Percentiles rank a stretch among this genome's conserved stretches.
Conservation (phyloP, 192 early-diverging fungal genomes). For the Podila epigama region DNA sequence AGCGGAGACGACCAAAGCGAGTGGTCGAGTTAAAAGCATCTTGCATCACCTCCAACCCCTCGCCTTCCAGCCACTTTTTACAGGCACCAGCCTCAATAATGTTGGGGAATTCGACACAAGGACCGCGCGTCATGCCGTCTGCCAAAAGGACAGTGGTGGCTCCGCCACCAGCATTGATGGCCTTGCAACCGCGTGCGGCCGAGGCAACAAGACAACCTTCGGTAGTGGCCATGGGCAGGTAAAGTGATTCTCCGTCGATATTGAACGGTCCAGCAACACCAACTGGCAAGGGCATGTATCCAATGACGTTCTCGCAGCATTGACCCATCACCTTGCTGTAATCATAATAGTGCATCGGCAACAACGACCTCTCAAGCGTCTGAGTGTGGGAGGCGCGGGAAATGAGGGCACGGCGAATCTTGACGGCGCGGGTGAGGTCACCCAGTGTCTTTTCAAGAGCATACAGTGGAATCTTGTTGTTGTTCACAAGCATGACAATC, state of each 20-base stretch:
- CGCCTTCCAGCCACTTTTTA: constrained; percentile 77
- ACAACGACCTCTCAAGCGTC: constrained; percentile 65
- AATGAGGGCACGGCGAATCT: constrained; percentile 80
- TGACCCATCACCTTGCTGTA: constrained; percentile 88
- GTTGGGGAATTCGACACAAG: constrained; percentile 86
- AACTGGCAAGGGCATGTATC: constrained; percentile 90
- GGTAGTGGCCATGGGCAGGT: constrained; percentile 96
- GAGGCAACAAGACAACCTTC: constrained; percentile 92
- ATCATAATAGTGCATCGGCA: constrained; percentile 89
- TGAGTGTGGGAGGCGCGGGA: constrained; percentile 71
- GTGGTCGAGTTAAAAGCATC: constrained; percentile 87
- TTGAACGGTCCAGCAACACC: constrained; percentile 90
- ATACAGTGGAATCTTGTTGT: constrained; percentile 80
- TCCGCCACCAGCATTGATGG: constrained; percentile 87
- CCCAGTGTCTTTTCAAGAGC: constrained; percentile 87
- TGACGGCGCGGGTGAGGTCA: constrained; percentile 85
- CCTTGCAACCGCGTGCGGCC: constrained; percentile 93
- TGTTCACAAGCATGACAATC: constrained; percentile 71
- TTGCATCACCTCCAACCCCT: constrained; percentile 69
- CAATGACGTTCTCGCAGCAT: constrained; percentile 97
- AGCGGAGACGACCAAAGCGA: constrained; percentile 85
- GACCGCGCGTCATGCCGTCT: constrained; percentile 95
- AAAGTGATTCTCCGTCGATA: constrained; percentile 81
- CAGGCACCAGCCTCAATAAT: constrained; percentile 68
- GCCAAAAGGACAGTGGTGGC: constrained; percentile 77